Evolutionary conservation across 371 early-diverging fungal genomes (phyloP), one percentile per base, ranked within the genome.

Genomic region (Nematocida homosporus): DNA sequence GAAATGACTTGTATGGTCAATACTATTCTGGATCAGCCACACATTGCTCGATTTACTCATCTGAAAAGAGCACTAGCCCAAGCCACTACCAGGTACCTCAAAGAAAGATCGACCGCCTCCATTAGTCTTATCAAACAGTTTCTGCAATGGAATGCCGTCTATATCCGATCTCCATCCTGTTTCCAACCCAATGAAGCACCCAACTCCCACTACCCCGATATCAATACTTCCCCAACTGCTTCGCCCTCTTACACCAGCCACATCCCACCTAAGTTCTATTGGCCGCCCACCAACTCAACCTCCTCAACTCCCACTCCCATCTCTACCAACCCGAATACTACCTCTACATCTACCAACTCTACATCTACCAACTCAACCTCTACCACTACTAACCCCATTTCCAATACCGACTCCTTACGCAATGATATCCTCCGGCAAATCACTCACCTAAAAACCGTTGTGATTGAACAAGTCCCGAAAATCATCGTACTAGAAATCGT

Each of bases 401-500:
- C n/a, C n/a, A n/a, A n/a, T n/a, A n/a, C n/a, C 30, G 55, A 13
- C 55, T 44, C 63, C 44, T 16, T 40, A n/a, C 25, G 95, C 95
- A 78, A 89, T 95, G 50, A 95, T 94, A 83, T 97, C 56, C 87
- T 88, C 68, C 92, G 93, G 1, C 95, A 98, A 85, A 94, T 89
- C 82, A 90, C 91, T 80, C 93, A 95, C 82, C 93, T 95, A 59
- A 95, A 95, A 86, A 89, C 93, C 60, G 95, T 93, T 2, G 88
- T 93, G 66, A 87, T 93, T 50, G 97, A 97, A 81, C 90, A 95
- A 86, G 92, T 97, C 0, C 98, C 98, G 52, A 97, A 97, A 81
- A 92, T 97, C 4, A 91, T 96, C 76, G 95, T 96, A 94, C 86
- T 91, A 34, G 94, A 95, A 83, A 86, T 97, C 38, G 96, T 97